Percentiles rank a stretch among this genome's conserved stretches.
Evolutionary conservation across 192 early-diverging fungal species (phyloP).

Genomic region (Podila epigama): DNA sequence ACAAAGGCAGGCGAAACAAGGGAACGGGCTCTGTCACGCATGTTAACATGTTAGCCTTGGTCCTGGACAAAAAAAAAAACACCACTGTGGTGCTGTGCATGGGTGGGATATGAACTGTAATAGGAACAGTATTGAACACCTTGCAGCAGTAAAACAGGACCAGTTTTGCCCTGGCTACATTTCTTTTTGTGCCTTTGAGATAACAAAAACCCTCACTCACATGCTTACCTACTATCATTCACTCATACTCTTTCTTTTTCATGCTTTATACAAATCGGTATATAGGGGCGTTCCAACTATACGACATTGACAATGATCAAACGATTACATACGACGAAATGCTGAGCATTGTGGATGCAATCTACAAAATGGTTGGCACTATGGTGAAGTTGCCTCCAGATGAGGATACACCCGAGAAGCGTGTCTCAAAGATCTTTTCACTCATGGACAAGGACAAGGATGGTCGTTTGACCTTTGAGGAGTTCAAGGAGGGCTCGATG

Average conservation of each 20-base stretch:
- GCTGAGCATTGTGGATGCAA: constrained; percentile 90
- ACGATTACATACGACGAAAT: constrained; percentile 90
- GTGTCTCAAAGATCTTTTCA: constrained; percentile 90
- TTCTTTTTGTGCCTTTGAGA: no score
- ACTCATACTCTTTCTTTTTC: background rate
- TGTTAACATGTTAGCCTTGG: no score
- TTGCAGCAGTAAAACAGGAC: no score
- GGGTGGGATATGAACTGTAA: no score
- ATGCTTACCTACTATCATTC: no score
- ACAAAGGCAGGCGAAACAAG: no score
- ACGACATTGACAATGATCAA: constrained; percentile 91
- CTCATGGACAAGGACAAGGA: constrained; percentile 92
- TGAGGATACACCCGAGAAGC: constrained; percentile 91
- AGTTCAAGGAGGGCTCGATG: constrained; percentile 89
- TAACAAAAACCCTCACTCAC: no score
- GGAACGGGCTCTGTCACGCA: no score
- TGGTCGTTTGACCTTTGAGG: constrained; percentile 80
- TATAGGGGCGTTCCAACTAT: constrained; percentile 85
- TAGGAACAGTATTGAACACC: no score
- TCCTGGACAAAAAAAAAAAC: no score
- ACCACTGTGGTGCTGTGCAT: no score
- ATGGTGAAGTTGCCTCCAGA: constrained; percentile 90
- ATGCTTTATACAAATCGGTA: background rate
- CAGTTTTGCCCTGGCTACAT: no score
- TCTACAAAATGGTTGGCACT: constrained; percentile 93